These are phyloP conservation scores for Cucumis cinereus DNA, from an alignment of 306 rosid genomes.

Conservation along the genomic window DNA sequence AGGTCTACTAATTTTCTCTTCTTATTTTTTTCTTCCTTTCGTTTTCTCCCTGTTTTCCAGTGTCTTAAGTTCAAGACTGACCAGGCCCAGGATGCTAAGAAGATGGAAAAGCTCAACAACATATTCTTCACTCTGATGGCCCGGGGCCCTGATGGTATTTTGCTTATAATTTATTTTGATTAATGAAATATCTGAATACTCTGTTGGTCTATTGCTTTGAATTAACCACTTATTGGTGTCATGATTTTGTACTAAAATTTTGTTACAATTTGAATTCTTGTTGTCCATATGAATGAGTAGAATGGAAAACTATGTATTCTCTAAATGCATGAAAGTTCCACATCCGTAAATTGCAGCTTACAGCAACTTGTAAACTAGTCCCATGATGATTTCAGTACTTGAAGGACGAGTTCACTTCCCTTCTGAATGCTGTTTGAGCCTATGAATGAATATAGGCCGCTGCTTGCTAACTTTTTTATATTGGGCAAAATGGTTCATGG, in stretches of 20 bases:
- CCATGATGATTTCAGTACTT: not conserved
- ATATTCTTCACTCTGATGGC: constrained; percentile 91
- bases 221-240: not conserved
- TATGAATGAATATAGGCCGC: not conserved
- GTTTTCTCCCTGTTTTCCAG: constrained; percentile 15
- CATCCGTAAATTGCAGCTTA: not conserved
- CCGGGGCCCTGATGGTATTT: constrained; percentile 78
- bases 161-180: not conserved
- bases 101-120: constrained; percentile 75
- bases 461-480: not conserved
- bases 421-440: not conserved
- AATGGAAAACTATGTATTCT: not conserved
- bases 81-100: constrained; percentile 88
- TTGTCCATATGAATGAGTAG: not conserved
- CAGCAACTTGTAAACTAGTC: not conserved
- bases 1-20: not conserved
- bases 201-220: too few relatives aligned
- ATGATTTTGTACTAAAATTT: not conserved
- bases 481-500: not conserved
- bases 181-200: not conserved
- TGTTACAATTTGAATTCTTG: not conserved
- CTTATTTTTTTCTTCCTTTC: not conserved
- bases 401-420: not conserved
- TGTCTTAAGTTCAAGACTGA: constrained; percentile 90
- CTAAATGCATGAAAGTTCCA: not conserved